These are phyloP conservation scores for Cicer yamashitae DNA, from an alignment of 306 rosid species.

Conservation along the genomic window DNA sequence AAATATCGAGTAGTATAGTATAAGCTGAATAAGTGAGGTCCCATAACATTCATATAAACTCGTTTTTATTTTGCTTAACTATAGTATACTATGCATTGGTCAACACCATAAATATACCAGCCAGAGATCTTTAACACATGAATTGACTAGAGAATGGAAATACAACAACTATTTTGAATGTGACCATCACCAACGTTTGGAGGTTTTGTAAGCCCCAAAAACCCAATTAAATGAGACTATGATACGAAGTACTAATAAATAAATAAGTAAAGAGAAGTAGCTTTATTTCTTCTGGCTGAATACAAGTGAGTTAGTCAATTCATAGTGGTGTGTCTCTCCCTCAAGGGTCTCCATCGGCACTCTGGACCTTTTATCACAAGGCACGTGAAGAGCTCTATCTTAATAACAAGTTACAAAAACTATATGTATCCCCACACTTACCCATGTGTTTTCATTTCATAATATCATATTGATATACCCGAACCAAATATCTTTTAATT, in stretches of 20 bases:
- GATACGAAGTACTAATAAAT: neutral
- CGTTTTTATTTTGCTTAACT: neutral
- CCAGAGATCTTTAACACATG: slow-evolving; percentile 9
- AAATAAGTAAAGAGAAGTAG: neutral
- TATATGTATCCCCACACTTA: slow-evolving; percentile 29
- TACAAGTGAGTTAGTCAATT: slow-evolving; percentile 45
- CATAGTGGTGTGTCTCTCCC: slow-evolving; percentile 25
- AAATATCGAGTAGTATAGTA: neutral
- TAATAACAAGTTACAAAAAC: slow-evolving; percentile 15
- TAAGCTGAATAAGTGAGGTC: slow-evolving; percentile 6
- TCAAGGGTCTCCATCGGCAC: slow-evolving; percentile 43
- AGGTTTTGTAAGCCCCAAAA: slow-evolving; percentile 32
- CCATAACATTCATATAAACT: slow-evolving; percentile 25
- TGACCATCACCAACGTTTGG: slow-evolving; percentile 37
- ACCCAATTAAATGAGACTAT: slow-evolving; percentile 16
- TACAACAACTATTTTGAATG: slow-evolving; percentile 17
- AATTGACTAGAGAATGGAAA: neutral
- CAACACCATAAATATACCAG: slow-evolving; percentile 9
- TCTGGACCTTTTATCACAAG: slow-evolving; percentile 46
- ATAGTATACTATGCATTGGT: neutral
- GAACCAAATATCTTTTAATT: too few species aligned
- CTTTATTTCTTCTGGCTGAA: slow-evolving; percentile 21
- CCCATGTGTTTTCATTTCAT: neutral
- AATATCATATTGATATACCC: neutral
- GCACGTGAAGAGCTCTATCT: slow-evolving; percentile 59